A percentile compares a stretch with the other conserved stretches of the same genome.
phyloP scores from a whole-genome alignment of 163 green algal genomes.

The Scenedesmus sp. region DNA sequence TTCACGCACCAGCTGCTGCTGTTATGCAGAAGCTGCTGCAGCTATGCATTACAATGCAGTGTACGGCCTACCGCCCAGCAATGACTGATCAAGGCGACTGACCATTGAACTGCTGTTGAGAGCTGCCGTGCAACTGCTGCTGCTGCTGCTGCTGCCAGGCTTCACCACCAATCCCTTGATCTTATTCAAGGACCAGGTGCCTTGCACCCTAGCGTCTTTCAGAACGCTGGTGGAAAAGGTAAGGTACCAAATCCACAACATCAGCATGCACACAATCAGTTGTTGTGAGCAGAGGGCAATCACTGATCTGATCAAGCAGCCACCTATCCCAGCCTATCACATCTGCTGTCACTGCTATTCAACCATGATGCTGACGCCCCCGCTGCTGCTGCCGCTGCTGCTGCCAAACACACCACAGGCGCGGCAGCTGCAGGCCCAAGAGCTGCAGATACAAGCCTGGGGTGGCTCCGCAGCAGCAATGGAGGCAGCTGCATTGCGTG shows the following conservation, averaged over 20 bases:
- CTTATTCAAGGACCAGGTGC: constrained; percentile 75
- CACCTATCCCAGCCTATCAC: neutral
- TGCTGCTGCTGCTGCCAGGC: constrained; percentile 57
- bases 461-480: constrained; percentile 73
- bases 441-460: constrained; percentile 89
- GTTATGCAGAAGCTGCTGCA: too few species aligned
- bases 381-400: neutral
- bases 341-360: neutral
- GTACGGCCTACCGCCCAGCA: too few species aligned
- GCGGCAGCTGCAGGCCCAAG: constrained; percentile 57
- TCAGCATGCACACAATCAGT: neutral
- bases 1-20: too few species aligned
- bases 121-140: constrained; percentile 17
- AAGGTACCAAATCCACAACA: neutral
- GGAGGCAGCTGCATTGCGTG: constrained; percentile 65
- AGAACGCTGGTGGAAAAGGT: constrained; percentile 56
- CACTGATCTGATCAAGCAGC: neutral
- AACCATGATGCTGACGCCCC: neutral
- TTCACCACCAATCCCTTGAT: constrained; percentile 92
- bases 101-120: constrained; percentile 23
- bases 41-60: too few species aligned
- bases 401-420: constrained; percentile 13
- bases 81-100: too few species aligned
- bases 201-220: constrained; percentile 70
- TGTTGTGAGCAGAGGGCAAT: neutral